A percentile compares a stretch with the other conserved stretches of the same genome.
phyloP scores from a whole-genome alignment of 1,139 yeast species.

The Candida glucosophila region DNA sequence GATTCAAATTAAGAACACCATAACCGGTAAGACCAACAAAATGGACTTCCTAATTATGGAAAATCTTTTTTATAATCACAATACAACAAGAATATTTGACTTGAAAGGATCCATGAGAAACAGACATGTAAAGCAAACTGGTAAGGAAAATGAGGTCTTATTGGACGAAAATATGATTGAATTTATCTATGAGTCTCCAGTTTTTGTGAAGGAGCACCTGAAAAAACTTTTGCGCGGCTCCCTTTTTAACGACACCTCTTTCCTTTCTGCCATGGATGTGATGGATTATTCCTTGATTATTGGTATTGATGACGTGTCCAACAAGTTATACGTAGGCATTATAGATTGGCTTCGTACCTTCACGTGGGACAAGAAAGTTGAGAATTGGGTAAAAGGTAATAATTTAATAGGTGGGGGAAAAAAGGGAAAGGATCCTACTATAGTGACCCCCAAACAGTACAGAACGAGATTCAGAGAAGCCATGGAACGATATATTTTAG shows the following conservation, averaged over 20 bases:
- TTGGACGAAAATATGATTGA: conserved; percentile 98
- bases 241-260: conserved; percentile 88
- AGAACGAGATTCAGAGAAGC: conserved; percentile 93
- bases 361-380: conserved; percentile 98
- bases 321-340: conserved; percentile 78
- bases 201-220: conserved; percentile 89
- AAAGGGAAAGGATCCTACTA: conserved; percentile 91
- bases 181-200: conserved; percentile 90
- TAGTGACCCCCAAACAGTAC: conserved; percentile 93
- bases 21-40: conserved; percentile 66
- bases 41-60: conserved; percentile 96
- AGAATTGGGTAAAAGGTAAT: conserved; percentile 94
- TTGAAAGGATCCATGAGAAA: conserved; percentile 97
- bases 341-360: conserved; percentile 93
- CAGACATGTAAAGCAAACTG: conserved; percentile 94
- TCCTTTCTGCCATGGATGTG: conserved; percentile 93
- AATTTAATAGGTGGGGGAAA: conserved; percentile 74
- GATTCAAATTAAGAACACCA: conserved; percentile 73
- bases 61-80: conserved; percentile 78
- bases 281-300: conserved; percentile 97
- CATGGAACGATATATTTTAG: conserved; percentile 89
- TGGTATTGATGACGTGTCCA: conserved; percentile 65
- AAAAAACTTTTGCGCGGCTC: conserved; percentile 81
- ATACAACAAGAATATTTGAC: conserved; percentile 84
- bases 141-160: conserved; percentile 87